phyloP scores from a whole-genome alignment of 1,139 yeast genomes.

The Pichia cactophila region DNA sequence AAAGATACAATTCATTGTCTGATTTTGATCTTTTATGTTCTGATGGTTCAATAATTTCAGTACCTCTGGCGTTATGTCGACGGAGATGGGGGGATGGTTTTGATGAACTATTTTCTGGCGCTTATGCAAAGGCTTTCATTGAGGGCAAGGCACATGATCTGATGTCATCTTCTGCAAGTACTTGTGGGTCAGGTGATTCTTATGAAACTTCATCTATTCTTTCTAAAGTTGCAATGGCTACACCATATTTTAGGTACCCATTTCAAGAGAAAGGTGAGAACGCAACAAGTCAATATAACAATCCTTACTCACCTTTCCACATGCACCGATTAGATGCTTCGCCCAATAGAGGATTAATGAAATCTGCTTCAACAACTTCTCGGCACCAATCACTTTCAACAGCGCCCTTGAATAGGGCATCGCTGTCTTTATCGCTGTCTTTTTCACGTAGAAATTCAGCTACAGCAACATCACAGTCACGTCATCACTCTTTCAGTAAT shows the following conservation, averaged over 20 bases:
- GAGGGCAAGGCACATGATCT: slow-evolving; percentile 25
- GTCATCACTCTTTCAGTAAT: slow-evolving; percentile 2
- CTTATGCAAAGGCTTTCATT: slow-evolving; percentile 53
- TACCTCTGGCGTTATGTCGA: slow-evolving; percentile 50
- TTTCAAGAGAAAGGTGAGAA: slow-evolving; percentile 39
- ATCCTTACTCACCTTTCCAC: background rate
- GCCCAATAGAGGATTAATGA: slow-evolving; percentile 1
- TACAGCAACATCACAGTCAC: slow-evolving; percentile 2
- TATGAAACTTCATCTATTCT: slow-evolving; percentile 7
- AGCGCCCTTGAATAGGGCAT: slow-evolving; percentile 10
- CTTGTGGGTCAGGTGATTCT: slow-evolving; percentile 4
- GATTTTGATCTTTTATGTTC: slow-evolving; percentile 65
- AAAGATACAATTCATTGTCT: slow-evolving; percentile 54
- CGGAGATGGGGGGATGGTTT: slow-evolving; percentile 74
- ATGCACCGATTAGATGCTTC: slow-evolving; percentile 2
- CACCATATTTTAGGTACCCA: slow-evolving; percentile 51
- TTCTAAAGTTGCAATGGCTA: slow-evolving; percentile 8
- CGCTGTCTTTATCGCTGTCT: slow-evolving; percentile 7
- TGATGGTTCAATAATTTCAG: slow-evolving; percentile 59
- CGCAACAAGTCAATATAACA: background rate
- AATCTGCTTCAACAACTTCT: slow-evolving; percentile 1
- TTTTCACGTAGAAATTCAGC: slow-evolving; percentile 18
- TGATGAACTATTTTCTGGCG: slow-evolving; percentile 51
- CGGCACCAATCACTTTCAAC: slow-evolving; percentile 7
- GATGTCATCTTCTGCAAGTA: slow-evolving; percentile 5